These are phyloP conservation scores for Picochlorum sp. DNA, from an alignment of 139 green algal genomes.

Conservation along the genomic window DNA sequence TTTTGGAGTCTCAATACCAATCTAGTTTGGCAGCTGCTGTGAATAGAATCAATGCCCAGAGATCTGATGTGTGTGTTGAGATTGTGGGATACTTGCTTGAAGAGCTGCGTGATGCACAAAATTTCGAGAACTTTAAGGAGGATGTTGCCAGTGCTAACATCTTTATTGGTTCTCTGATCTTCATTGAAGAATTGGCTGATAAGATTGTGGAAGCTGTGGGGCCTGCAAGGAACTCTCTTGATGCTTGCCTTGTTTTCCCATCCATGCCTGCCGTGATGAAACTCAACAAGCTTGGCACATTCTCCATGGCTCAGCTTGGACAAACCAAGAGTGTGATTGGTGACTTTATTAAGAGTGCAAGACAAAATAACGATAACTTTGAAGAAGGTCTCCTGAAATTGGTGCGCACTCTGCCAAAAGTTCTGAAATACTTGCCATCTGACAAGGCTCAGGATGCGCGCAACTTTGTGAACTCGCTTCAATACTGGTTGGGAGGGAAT, in stretches of 20 bases:
- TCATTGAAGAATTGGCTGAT: conserved; percentile 98
- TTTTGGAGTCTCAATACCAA: conserved; percentile 99
- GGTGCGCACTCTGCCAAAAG: conserved; percentile 55
- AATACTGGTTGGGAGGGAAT: conserved; percentile 99
- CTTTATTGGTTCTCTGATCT: conserved; percentile 99
- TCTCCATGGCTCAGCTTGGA: conserved; percentile 94
- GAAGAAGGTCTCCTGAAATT: conserved; percentile 98
- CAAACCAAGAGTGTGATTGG: conserved; percentile 87
- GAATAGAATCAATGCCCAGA: conserved; percentile 79
- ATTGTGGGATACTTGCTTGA: conserved; percentile 97
- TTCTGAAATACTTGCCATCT: conserved; percentile 91
- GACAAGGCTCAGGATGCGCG: conserved; percentile 80
- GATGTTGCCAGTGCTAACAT: conserved; percentile 87
- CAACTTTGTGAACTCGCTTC: conserved; percentile 84
- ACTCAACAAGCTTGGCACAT: conserved; percentile 98
- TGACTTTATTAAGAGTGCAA: conserved; percentile 86
- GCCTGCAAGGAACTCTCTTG: conserved; percentile 66
- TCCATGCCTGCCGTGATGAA: conserved; percentile 98
- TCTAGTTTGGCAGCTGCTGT: conserved; percentile 68
- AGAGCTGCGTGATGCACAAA: conserved; percentile 83
- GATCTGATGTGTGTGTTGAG: conserved; percentile 81
- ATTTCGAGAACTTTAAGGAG: conserved; percentile 80
- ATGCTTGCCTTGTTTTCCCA: conserved; percentile 96
- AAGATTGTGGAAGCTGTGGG: conserved; percentile 88
- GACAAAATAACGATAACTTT: conserved; percentile 92